These are phyloP conservation scores for Rhododendron molle DNA, from an alignment of 148 eudicot species.

Conservation along the genomic window DNA sequence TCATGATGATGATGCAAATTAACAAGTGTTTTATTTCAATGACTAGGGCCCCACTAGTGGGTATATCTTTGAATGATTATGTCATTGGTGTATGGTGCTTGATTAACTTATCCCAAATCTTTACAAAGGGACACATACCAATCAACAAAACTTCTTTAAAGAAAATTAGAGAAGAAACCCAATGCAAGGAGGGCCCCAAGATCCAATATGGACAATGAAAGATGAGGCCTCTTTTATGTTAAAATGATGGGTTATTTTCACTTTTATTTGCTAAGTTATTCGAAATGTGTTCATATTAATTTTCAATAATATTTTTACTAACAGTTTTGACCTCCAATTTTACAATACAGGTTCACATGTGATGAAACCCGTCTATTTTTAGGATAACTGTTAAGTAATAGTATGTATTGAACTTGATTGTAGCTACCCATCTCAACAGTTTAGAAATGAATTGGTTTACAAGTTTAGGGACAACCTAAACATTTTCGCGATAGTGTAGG, in stretches of 20 bases:
- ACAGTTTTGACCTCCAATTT: neutral
- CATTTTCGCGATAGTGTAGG: neutral
- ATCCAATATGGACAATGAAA: neutral
- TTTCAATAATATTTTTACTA: no score
- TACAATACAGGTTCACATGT: no score
- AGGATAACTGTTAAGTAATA: no score
- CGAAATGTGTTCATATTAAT: no score
- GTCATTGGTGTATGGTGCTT: neutral
- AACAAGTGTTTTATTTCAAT: neutral
- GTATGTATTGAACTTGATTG: neutral
- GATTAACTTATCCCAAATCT: neutral
- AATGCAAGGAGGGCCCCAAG: neutral
- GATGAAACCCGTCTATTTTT: no score
- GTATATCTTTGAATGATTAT: constrained; percentile 4
- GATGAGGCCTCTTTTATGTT: neutral
- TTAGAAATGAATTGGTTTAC: neutral
- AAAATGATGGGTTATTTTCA: neutral
- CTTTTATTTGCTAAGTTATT: no score
- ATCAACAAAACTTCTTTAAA: neutral
- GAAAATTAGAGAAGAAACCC: neutral
- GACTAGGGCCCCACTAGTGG: neutral
- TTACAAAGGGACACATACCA: neutral
- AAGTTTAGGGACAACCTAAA: neutral
- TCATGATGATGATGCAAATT: neutral
- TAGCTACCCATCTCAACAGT: neutral